Evolutionary conservation across 2,329 filamentous ascomycete species (phyloP).

Genomic region (Aspergillus uvarum): DNA sequence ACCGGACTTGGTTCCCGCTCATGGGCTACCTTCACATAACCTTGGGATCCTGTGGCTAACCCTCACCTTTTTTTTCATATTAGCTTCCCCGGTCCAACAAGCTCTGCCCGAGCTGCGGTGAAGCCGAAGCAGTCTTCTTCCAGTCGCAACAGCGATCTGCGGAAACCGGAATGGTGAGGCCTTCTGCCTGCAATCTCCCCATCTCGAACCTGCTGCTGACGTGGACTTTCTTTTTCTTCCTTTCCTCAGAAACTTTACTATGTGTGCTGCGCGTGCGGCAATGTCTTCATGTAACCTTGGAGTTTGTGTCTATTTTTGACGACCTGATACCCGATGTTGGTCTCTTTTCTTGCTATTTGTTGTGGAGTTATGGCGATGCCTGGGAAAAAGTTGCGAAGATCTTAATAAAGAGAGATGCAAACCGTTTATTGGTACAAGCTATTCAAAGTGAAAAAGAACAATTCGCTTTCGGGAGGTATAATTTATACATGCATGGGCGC

Average conservation of each 20-base stretch:
- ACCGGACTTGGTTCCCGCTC: conserved; percentile 5
- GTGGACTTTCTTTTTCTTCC: not conserved
- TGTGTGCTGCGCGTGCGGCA: conserved; percentile 90
- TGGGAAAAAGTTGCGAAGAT: not conserved
- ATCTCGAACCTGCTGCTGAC: conserved; percentile 17
- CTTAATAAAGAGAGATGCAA: conserved; percentile 14
- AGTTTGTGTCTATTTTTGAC: conserved; percentile 13
- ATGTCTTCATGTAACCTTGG: conserved; percentile 62
- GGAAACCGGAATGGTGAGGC: conserved; percentile 93
- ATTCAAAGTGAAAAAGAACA: conserved; percentile 23
- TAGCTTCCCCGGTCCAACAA: conserved; percentile 89
- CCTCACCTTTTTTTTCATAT: conserved; percentile 35
- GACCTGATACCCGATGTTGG: conserved; percentile 18
- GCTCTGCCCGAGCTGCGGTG: conserved; percentile 78
- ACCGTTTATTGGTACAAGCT: conserved; percentile 33
- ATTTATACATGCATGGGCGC: conserved; percentile 75
- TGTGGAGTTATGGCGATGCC: conserved; percentile 25
- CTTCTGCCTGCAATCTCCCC: conserved; percentile 9
- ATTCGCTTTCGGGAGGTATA: conserved; percentile 36
- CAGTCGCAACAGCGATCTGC: conserved; percentile 96
- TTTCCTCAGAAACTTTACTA: conserved; percentile 76
- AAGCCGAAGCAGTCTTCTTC: conserved; percentile 94
- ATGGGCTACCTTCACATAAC: conserved; percentile 11
- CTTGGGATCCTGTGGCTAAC: conserved; percentile 35
- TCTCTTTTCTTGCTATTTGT: conserved; percentile 17